Evolutionary conservation across 495 filamentous ascomycete species (phyloP).

Genomic region (Xylaria flabelliformis): DNA sequence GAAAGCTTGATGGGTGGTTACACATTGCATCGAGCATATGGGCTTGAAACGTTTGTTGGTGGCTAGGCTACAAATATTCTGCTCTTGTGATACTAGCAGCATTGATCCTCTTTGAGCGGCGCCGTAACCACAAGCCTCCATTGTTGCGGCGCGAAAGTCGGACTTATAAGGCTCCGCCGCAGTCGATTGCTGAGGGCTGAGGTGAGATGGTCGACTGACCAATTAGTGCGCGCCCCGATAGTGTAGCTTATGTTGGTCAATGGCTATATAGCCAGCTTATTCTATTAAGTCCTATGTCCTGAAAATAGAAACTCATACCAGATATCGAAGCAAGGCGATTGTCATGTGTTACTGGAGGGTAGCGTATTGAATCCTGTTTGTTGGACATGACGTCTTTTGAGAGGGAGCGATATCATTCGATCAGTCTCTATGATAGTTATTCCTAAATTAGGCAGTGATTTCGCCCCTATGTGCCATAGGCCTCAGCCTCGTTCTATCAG

Average conservation of each 20-base stretch:
- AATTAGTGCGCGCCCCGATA: background rate
- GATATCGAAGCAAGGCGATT: background rate
- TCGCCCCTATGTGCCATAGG: background rate
- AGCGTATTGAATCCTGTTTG: background rate
- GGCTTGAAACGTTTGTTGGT: background rate
- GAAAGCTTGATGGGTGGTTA: background rate
- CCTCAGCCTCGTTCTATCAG: background rate
- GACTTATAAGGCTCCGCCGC: slow-evolving; percentile 29
- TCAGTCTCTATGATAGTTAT: background rate
- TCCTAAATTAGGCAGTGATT: background rate
- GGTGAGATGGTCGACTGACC: slow-evolving; percentile 17
- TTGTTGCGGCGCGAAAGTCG: background rate
- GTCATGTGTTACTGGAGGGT: background rate
- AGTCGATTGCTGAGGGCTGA: slow-evolving; percentile 25
- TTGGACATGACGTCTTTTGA: background rate
- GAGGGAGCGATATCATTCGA: background rate
- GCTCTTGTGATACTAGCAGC: background rate
- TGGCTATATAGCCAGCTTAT: background rate
- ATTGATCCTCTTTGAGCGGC: background rate
- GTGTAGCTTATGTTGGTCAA: background rate
- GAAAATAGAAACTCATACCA: slow-evolving; percentile 1
- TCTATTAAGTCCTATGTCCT: background rate
- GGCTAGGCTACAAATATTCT: too few species aligned
- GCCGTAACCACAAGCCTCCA: background rate
- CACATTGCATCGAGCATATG: background rate